These are phyloP conservation scores for Kwoniella europaea DNA, from an alignment of 768 basidiomycete genomes.

Conservation along the genomic window DNA sequence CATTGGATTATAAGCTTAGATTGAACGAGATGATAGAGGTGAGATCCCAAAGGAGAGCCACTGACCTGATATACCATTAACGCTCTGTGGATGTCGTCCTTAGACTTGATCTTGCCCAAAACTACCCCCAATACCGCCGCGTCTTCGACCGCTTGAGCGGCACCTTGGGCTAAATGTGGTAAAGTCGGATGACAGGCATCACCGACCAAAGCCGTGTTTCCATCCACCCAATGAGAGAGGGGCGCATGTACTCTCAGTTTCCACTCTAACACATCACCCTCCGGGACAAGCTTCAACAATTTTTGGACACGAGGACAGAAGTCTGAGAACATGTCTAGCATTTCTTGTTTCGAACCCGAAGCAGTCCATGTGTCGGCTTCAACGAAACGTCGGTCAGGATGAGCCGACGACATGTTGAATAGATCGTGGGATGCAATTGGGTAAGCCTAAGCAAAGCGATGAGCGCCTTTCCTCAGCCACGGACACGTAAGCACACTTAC, in stretches of 20 bases:
- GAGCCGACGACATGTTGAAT: conserved; percentile 60
- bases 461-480: background rate
- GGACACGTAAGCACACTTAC: conserved; percentile 21
- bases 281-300: conserved; percentile 58
- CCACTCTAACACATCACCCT: conserved; percentile 60
- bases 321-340: conserved; percentile 57
- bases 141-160: conserved; percentile 62
- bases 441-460: conserved; percentile 49
- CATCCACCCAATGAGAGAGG: conserved; percentile 59
- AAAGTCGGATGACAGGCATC: conserved; percentile 60
- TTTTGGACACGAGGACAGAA: conserved; percentile 59
- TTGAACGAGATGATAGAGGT: background rate
- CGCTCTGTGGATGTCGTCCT: conserved; percentile 46
- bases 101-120: conserved; percentile 45
- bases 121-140: conserved; percentile 58
- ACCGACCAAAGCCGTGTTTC: conserved; percentile 57
- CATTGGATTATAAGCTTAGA: background rate
- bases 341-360: conserved; percentile 56
- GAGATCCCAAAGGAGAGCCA: too few species aligned
- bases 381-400: conserved; percentile 59
- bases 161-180: conserved; percentile 59
- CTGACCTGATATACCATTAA: conserved; percentile 39
- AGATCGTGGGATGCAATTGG: conserved; percentile 58
- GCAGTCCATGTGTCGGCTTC: conserved; percentile 56
- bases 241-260: conserved; percentile 60